Base-by-base conservation (phyloP, 495 filamentous ascomycete genomes). In the Trichocladium antarcticum region DNA sequence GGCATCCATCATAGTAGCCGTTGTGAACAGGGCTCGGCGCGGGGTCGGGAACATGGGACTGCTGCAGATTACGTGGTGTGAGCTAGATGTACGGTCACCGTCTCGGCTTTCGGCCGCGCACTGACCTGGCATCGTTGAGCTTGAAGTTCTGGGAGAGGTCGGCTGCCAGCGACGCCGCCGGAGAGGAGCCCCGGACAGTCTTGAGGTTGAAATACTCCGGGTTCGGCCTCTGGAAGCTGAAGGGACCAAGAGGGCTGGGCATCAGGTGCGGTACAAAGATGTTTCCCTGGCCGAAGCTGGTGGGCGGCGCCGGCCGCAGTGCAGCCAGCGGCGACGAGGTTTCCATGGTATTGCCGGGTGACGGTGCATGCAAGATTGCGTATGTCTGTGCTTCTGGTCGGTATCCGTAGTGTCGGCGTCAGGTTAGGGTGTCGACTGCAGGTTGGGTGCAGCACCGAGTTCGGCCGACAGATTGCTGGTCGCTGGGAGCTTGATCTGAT, bases 91-190 rank as follows among this genome's bases (percentile, higher is more conserved):
- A n/a, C n/a, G n/a, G n/a, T n/a, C n/a, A n/a, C n/a, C n/a, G n/a
- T n/a, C n/a, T n/a, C n/a, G n/a, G n/a, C n/a, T n/a, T n/a, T n/a
- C n/a, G n/a, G n/a, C n/a, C n/a, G n/a, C n/a, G 22, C 52, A 72
- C 66, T 64, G 62, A 95, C 89, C 87, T 93, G 55, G 82, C 82
- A 61, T 95, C 89, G 48, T 71, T 79, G 54, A 95, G 82, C 55
- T 88, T 88, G 58, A 97, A 95, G 72, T 96, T 98, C 63, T 94
- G 88, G 37, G 89, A 95, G 56, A 96, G 74, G 65, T 97, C 92
- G 37, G 88, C 88, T 17, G 88, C 90, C 52, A 98, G 69, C 58
- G 85, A 92, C 2, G 87, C 80, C 27, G 87, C 85, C 8, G 92
- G 92, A 34, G 92, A 98, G 7, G 92, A 94, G 21, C 87, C 87